Evolutionary conservation across 2,329 filamentous ascomycete genomes (phyloP).

Genomic region (Aspergillus alliaceus): DNA sequence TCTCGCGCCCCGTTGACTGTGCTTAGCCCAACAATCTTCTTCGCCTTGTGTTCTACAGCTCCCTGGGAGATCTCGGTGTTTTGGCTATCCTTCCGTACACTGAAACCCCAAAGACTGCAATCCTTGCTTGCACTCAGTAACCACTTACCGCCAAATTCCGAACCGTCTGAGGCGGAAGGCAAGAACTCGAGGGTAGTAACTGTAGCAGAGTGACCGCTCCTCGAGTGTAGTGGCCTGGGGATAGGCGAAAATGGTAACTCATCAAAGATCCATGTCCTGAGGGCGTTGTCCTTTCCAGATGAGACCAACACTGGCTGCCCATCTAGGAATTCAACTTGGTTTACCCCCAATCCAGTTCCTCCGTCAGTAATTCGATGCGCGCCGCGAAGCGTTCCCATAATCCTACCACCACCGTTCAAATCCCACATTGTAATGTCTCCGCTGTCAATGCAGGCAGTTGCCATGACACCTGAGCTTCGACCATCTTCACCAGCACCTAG

Average conservation of each 20-base stretch:
- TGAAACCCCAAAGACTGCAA: slow-evolving; percentile 94
- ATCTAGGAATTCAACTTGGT: slow-evolving; percentile 81
- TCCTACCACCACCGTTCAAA: slow-evolving; percentile 80
- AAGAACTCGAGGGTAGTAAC: slow-evolving; percentile 82
- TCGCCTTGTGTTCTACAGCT: slow-evolving; percentile 80
- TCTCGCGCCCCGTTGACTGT: slow-evolving; percentile 20
- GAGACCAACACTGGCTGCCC: slow-evolving; percentile 90
- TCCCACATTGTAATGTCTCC: slow-evolving; percentile 97
- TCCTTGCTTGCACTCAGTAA: slow-evolving; percentile 86
- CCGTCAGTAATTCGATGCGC: slow-evolving; percentile 68
- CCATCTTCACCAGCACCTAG: slow-evolving; percentile 86
- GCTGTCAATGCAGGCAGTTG: slow-evolving; percentile 73
- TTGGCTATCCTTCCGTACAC: slow-evolving; percentile 89
- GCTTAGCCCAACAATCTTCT: slow-evolving; percentile 56
- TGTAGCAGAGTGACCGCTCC: slow-evolving; percentile 85
- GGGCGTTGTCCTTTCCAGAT: slow-evolving; percentile 86
- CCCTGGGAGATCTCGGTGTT: slow-evolving; percentile 93
- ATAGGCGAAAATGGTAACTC: slow-evolving; percentile 84
- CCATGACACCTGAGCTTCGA: slow-evolving; percentile 85
- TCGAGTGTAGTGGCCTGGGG: slow-evolving; percentile 78
- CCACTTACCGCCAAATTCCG: slow-evolving; percentile 90
- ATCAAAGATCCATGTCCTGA: slow-evolving; percentile 97
- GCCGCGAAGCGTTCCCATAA: slow-evolving; percentile 81
- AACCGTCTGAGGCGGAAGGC: slow-evolving; percentile 83
- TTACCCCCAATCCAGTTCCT: slow-evolving; percentile 71